A percentile compares a stretch with the other conserved stretches of the same genome.
phyloP scores from a whole-genome alignment of 306 rosid species.

The Begonia fuchsioides region DNA sequence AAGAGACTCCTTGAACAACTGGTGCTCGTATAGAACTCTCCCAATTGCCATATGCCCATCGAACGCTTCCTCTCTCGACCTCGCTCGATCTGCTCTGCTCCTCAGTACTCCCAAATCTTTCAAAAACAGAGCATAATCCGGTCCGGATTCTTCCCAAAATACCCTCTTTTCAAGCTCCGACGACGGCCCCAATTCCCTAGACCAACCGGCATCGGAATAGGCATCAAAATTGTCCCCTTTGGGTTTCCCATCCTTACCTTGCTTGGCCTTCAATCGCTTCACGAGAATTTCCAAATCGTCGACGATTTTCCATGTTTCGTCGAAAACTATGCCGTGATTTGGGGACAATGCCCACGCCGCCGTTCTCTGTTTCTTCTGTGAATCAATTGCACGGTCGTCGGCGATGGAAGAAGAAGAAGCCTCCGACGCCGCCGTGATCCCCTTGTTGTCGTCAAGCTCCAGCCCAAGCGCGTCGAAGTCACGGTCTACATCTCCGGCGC shows the following conservation, averaged over 20 bases:
- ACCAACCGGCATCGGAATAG: constrained; percentile 93
- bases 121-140: constrained; percentile 53
- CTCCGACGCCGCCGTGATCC: constrained; percentile 32
- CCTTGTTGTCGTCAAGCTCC: constrained; percentile 46
- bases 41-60: constrained; percentile 99
- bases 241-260: constrained; percentile 69
- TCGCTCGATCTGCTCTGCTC: constrained; percentile 62
- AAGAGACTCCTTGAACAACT: constrained; percentile 70
- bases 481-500: constrained; percentile 94
- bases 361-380: constrained; percentile 95
- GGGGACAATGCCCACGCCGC: constrained; percentile 98
- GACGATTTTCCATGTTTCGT: constrained; percentile 90
- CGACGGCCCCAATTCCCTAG: constrained; percentile 83
- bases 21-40: constrained; percentile 82
- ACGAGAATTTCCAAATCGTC: constrained; percentile 83
- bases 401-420: constrained; percentile 72
- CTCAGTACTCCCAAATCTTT: constrained; percentile 79
- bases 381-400: constrained; percentile 56
- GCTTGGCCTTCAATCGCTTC: constrained; percentile 75
- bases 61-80: constrained; percentile 91
- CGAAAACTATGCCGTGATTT: constrained; percentile 83
- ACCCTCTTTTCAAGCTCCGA: constrained; percentile 75
- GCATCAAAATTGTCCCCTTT: constrained; percentile 76
- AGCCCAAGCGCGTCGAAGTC: constrained; percentile 89
- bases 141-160: constrained; percentile 82